Evolutionary conservation across 2,329 filamentous ascomycete species (phyloP).

Genomic region (Paecilomyces variotii): DNA sequence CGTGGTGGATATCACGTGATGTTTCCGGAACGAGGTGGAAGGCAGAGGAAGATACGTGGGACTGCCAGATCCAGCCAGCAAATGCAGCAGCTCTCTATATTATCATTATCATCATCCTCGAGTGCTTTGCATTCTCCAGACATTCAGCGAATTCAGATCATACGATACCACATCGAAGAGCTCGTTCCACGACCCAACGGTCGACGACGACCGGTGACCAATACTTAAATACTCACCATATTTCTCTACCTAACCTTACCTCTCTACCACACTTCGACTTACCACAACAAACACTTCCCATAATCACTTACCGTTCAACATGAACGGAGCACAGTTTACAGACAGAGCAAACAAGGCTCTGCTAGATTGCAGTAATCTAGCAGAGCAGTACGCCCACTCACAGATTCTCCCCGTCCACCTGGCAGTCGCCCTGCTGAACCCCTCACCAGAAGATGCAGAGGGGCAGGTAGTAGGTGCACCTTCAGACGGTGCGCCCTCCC

Average conservation of each 20-base stretch:
- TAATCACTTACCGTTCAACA: constrained; percentile 13
- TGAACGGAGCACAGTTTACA: constrained; percentile 63
- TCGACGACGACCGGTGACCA: not conserved
- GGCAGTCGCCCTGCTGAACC: constrained; percentile 50
- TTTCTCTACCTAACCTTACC: not conserved
- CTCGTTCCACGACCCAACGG: not conserved
- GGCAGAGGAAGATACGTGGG: not conserved
- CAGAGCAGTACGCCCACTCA: constrained; percentile 82
- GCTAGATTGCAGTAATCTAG: constrained; percentile 77
- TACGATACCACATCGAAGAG: not conserved
- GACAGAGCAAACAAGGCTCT: constrained; percentile 86
- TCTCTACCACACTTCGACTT: not conserved
- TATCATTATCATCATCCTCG: not conserved
- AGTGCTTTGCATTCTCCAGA: not conserved
- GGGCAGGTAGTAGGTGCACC: constrained; percentile 61
- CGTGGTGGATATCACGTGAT: not conserved
- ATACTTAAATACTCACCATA: not conserved
- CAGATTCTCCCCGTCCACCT: constrained; percentile 88
- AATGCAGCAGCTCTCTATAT: not conserved
- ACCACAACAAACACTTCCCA: not conserved
- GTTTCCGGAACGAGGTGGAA: not conserved
- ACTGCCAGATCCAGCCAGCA: not conserved
- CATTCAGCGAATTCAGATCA: not conserved
- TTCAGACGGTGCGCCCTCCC: constrained; percentile 57
- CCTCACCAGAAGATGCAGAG: constrained; percentile 55